Evolutionary conservation across 306 rosid species (phyloP).

Genomic region (Crataegus laevigata): DNA sequence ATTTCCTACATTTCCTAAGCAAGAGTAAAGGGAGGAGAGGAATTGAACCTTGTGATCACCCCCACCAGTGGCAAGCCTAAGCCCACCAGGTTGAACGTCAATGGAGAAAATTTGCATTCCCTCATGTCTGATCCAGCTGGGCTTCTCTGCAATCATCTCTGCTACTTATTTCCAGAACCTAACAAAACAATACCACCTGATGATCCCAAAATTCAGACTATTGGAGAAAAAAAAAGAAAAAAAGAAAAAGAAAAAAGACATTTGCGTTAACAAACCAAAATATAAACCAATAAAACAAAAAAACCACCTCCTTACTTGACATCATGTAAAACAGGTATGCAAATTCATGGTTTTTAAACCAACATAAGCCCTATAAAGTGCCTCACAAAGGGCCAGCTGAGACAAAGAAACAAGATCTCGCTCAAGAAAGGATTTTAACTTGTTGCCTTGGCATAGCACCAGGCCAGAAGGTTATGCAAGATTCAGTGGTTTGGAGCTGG

Average conservation of each 20-base stretch:
- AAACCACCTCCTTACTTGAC: conserved; percentile 4
- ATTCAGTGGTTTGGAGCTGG: background rate
- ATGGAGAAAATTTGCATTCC: conserved; percentile 97
- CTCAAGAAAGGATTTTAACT: too few species aligned
- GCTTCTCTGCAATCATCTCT: conserved; percentile 90
- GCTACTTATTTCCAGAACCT: background rate
- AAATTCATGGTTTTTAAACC: conserved; percentile 4
- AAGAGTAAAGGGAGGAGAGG: background rate
- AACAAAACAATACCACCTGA: background rate
- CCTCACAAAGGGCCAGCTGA: background rate
- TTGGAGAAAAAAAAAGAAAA: background rate
- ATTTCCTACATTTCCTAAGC: background rate
- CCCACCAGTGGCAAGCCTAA: conserved; percentile 92
- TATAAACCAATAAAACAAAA: background rate
- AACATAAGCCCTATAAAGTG: background rate
- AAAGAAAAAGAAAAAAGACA: background rate
- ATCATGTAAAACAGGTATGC: conserved; percentile 5
- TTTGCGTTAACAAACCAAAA: background rate
- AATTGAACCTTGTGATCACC: conserved; percentile 91
- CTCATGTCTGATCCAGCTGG: conserved; percentile 90
- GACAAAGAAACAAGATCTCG: too few species aligned
- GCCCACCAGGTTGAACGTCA: conserved; percentile 95
- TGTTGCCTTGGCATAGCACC: too few species aligned
- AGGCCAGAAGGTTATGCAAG: background rate
- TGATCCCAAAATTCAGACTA: background rate